Conservation (phyloP, 2,329 filamentous ascomycete genomes). For the Aspergillus puulaauensis region DNA sequence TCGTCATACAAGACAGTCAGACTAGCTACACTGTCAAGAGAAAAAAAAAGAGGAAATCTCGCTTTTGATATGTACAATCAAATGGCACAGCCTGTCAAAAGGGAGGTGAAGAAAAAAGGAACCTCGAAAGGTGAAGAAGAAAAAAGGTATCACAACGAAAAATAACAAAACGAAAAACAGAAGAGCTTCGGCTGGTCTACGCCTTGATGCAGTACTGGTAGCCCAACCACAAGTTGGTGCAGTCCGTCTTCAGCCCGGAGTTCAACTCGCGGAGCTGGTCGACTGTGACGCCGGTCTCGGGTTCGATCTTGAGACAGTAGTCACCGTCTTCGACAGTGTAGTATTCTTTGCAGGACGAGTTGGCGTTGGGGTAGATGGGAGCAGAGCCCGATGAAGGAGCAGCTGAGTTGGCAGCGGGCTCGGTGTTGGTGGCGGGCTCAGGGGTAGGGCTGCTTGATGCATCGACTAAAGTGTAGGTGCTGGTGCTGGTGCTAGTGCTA, state of each 20-base stretch:
- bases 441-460: background rate
- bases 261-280: conserved; percentile 26
- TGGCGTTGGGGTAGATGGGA: conserved; percentile 24
- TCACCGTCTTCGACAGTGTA: conserved; percentile 22
- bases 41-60: background rate
- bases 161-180: background rate
- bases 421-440: background rate
- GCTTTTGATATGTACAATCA: conserved; percentile 11
- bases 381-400: conserved; percentile 11
- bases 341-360: conserved; percentile 14
- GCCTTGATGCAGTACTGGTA: conserved; percentile 29
- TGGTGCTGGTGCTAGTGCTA: background rate
- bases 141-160: background rate
- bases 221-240: conserved; percentile 32
- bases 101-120: background rate
- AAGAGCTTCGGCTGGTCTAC: conserved; percentile 1
- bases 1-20: conserved; percentile 5
- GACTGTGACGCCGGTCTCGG: conserved; percentile 19
- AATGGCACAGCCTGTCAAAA: conserved; percentile 4
- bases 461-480: background rate
- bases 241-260: conserved; percentile 25
- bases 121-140: background rate
- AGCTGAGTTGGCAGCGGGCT: background rate
- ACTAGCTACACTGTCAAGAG: background rate
- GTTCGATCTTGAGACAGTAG: conserved; percentile 25